phyloP scores from a whole-genome alignment of 2,329 filamentous ascomycete species.

The Lojkania enalia region DNA sequence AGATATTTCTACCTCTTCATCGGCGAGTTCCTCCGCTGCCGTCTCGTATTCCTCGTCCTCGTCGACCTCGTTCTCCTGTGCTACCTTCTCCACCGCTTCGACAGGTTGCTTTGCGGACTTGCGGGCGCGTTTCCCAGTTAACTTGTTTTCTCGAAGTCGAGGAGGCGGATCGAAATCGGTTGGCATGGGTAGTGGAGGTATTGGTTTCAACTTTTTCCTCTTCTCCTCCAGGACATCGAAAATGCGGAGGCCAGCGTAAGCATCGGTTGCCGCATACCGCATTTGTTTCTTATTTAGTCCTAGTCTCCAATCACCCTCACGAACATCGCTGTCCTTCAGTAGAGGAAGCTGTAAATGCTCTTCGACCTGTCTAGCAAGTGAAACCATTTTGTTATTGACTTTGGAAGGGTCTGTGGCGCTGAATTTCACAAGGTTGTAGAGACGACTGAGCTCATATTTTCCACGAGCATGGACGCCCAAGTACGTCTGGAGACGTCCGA shows the following conservation, averaged over 20 bases:
- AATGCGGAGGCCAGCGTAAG: conserved; percentile 79
- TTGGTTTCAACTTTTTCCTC: conserved; percentile 66
- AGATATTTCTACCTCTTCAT: conserved; percentile 10
- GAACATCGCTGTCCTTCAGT: conserved; percentile 73
- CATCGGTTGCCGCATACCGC: conserved; percentile 75
- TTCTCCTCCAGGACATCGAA: conserved; percentile 72
- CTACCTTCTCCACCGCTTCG: conserved; percentile 21
- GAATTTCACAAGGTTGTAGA: conserved; percentile 71
- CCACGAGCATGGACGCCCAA: conserved; percentile 63
- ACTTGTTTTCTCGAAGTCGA: conserved; percentile 11
- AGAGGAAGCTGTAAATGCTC: conserved; percentile 74
- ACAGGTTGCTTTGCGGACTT: conserved; percentile 16
- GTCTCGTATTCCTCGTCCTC: conserved; percentile 39
- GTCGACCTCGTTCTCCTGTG: conserved; percentile 28
- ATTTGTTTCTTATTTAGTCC: conserved; percentile 67
- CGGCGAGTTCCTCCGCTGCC: conserved; percentile 31
- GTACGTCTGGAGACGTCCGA: conserved; percentile 67
- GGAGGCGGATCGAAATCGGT: conserved; percentile 67
- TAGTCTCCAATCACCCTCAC: conserved; percentile 74
- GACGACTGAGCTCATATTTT: conserved; percentile 79
- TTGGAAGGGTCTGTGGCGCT: conserved; percentile 59
- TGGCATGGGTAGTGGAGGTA: conserved; percentile 69
- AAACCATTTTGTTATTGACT: conserved; percentile 60
- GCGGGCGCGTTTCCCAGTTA: conserved; percentile 4
- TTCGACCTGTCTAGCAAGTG: conserved; percentile 70